Percentiles rank a stretch among this genome's conserved stretches.
Evolutionary conservation across 1,139 yeast genomes (phyloP).

Genomic region (Blastobotrys capitulatus): DNA sequence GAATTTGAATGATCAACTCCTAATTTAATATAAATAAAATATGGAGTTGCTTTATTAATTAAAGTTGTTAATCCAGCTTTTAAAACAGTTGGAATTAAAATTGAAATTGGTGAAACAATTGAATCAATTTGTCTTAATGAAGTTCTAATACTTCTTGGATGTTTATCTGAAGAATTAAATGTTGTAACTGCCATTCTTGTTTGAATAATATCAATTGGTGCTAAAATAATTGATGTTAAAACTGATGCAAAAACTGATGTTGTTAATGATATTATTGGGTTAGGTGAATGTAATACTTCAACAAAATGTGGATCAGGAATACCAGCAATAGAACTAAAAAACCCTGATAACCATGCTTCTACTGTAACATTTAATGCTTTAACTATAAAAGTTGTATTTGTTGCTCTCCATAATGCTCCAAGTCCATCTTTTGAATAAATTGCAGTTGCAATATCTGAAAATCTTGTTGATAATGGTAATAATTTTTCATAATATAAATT

Average conservation of each 20-base stretch:
- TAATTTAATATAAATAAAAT: constrained; percentile 55
- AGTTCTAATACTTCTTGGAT: constrained; percentile 36
- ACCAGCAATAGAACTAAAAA: constrained; percentile 71
- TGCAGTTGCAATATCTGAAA: constrained; percentile 66
- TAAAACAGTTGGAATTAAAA: constrained; percentile 50
- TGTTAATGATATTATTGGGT: constrained; percentile 61
- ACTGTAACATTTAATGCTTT: constrained; percentile 70
- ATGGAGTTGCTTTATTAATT: constrained; percentile 68
- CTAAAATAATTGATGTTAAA: constrained; percentile 65
- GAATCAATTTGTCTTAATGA: constrained; percentile 39
- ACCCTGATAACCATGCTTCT: constrained; percentile 90
- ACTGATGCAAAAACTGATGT: constrained; percentile 69
- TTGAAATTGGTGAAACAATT: constrained; percentile 51
- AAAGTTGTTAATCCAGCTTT: constrained; percentile 59
- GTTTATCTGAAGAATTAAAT: constrained; percentile 24
- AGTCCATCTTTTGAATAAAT: constrained; percentile 75
- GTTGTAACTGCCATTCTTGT: constrained; percentile 70
- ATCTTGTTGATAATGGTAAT: constrained; percentile 46
- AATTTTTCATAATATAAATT: not conserved
- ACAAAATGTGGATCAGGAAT: constrained; percentile 90
- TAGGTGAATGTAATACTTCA: constrained; percentile 76
- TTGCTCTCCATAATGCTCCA: constrained; percentile 77
- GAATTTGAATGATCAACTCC: constrained; percentile 66
- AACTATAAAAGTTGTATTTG: constrained; percentile 77
- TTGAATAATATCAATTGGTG: constrained; percentile 79